Conservation (phyloP, 768 basidiomycete genomes). For the Tubosaeta sp. region DNA sequence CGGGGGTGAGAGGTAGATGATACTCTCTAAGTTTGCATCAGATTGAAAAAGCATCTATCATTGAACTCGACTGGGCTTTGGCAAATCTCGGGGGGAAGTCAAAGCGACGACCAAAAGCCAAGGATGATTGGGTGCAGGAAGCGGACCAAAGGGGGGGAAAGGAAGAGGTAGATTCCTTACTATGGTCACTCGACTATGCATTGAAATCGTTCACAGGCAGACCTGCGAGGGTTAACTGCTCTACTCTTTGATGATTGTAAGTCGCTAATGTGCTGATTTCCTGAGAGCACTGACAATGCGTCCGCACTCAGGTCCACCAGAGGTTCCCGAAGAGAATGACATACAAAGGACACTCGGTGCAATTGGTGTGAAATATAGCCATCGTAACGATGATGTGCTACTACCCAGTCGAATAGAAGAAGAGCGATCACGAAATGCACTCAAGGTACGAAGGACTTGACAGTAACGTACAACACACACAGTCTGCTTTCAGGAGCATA, state of each 20-base stretch:
- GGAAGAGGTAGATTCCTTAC: constrained; percentile 21
- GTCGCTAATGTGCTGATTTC: constrained; percentile 4
- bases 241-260: constrained; percentile 70
- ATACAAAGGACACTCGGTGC: constrained; percentile 55
- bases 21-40: constrained; percentile 23
- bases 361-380: constrained; percentile 67
- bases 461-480: background rate
- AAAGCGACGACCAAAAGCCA: constrained; percentile 28
- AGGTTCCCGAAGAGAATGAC: constrained; percentile 40
- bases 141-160: constrained; percentile 43
- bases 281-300: background rate
- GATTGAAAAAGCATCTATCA: constrained; percentile 75
- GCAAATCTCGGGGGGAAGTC: constrained; percentile 53
- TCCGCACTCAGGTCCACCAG: constrained; percentile 35
- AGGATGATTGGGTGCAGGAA: constrained; percentile 42
- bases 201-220: constrained; percentile 35
- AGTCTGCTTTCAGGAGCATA: constrained; percentile 22
- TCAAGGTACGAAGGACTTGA: constrained; percentile 37
- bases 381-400: constrained; percentile 69
- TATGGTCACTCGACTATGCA: background rate
- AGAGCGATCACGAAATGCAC: constrained; percentile 50
- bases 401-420: constrained; percentile 66
- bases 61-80: constrained; percentile 79
- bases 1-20: background rate
- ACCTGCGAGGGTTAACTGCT: constrained; percentile 56